phyloP scores from a whole-genome alignment of 2,329 filamentous ascomycete genomes.

The Fusarium liriodendri region DNA sequence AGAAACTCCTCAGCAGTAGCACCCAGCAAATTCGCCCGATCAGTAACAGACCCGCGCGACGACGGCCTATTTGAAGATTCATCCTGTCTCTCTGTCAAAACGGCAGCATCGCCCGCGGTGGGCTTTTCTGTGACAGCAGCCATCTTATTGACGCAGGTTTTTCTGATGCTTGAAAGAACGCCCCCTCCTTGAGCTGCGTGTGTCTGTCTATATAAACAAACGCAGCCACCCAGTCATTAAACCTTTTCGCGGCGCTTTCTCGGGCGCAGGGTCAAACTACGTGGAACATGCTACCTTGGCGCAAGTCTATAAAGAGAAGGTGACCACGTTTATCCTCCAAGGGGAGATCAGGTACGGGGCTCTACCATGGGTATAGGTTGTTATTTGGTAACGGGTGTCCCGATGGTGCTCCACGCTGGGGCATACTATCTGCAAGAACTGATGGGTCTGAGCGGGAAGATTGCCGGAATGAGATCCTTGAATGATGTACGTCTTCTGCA shows the following conservation, averaged over 20 bases:
- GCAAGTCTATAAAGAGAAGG: neutral
- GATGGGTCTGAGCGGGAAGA: neutral
- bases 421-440: neutral
- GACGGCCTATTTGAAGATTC: conserved; percentile 2
- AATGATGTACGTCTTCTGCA: neutral
- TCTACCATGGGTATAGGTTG: neutral
- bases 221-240: neutral
- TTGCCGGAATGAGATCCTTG: neutral
- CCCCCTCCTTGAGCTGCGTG: neutral
- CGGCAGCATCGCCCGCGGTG: neutral
- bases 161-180: neutral
- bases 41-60: neutral
- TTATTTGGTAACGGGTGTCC: neutral
- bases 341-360: neutral
- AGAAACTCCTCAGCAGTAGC: conserved; percentile 27
- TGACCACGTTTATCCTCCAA: neutral
- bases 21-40: conserved; percentile 11
- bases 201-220: neutral
- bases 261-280: neutral
- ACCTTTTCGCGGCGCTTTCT: neutral
- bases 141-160: conserved; percentile 5
- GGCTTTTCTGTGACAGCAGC: conserved; percentile 2
- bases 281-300: conserved; percentile 13
- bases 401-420: neutral
- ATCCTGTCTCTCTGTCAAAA: neutral